A percentile compares a stretch with the other conserved stretches of the same genome.
phyloP scores from a whole-genome alignment of 2,329 filamentous ascomycete genomes.

The Paecilomyces variotii region DNA sequence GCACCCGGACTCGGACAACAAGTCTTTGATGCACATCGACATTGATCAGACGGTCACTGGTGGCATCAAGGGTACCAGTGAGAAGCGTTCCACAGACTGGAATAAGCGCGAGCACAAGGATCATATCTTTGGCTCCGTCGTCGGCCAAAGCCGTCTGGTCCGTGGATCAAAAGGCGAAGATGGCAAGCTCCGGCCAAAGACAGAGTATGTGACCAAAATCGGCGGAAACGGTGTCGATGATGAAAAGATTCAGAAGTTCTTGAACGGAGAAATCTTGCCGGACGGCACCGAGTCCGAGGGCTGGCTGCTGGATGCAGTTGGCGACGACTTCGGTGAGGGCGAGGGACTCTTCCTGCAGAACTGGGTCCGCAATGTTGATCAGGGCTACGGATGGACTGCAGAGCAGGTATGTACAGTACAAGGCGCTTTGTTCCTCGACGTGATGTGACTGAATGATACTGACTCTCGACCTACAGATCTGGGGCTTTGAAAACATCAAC shows the following conservation, averaged over 20 bases:
- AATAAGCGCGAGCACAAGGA: constrained; percentile 60
- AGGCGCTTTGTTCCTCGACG: neutral
- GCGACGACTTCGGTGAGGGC: constrained; percentile 34
- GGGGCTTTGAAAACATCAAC: constrained; percentile 39
- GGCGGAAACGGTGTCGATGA: constrained; percentile 30
- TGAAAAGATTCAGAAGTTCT: constrained; percentile 27
- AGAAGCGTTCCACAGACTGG: constrained; percentile 52
- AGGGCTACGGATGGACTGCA: constrained; percentile 43
- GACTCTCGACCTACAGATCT: constrained; percentile 24
- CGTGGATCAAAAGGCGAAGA: constrained; percentile 27
- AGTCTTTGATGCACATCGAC: constrained; percentile 54
- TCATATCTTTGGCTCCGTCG: constrained; percentile 68
- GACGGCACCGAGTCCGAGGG: constrained; percentile 51
- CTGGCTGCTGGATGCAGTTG: constrained; percentile 50
- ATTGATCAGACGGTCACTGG: constrained; percentile 65
- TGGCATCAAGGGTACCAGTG: constrained; percentile 58
- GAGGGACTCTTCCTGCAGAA: constrained; percentile 42
- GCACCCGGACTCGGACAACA: constrained; percentile 37
- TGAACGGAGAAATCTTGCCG: constrained; percentile 34
- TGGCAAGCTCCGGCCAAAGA: constrained; percentile 25
- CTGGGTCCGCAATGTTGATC: constrained; percentile 40
- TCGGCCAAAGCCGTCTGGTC: constrained; percentile 51
- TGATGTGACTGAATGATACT: neutral
- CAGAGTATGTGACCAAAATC: constrained; percentile 31
- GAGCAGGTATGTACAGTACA: constrained; percentile 36